Base-by-base conservation (phyloP, 805 yeast genomes). In the Scheffersomyces ergatensis region DNA sequence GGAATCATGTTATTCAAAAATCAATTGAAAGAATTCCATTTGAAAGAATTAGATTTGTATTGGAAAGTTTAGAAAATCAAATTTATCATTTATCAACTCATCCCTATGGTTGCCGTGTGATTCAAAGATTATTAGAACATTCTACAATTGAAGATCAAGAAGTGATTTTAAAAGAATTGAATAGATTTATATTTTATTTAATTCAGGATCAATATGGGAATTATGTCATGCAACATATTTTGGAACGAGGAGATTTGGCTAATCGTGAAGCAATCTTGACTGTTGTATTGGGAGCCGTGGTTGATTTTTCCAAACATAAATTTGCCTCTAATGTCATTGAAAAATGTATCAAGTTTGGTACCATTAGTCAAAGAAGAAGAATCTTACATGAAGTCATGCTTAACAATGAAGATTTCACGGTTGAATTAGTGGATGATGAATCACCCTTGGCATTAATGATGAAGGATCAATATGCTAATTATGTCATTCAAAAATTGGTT, bases 321-420 rank as follows among this genome's bases (percentile, higher is more conserved):
- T 93, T 89, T 70, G 98, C 99, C 2, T 89, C 97, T 0, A 93
- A 93, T 62, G 99, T 95, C 23, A 96, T 93, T 50, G 99, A 93
- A 62, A 89, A 88, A 60, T 87, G 96, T 53, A 87, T 93, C 42
- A 74, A 86, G 41, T 78, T 74, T 60, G 95, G 96, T 35, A 72
- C 78, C 14, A 61, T 67, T 7, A 69, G 64, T 5, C 95, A 89
- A 61, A 76, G 89, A 47, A 63, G 68, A 44, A 58, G 70, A 29
- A 76, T 92, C 31, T 76, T 85, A 43, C 78, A 77, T 41, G 85
- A 80, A 52, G 87, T 92, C 13, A 63, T 84, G 64, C 66, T 76
- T 23, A 70, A 68, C 2, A 70, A 70, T 42, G 80, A 69, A 42
- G 77, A 79, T 47, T 62, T 63, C 36, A 64, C 60, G 20, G 70